A percentile compares a stretch with the other conserved stretches of the same genome.
Evolutionary conservation across 371 early-diverging fungal genomes (phyloP).

Genomic region (Nematocida ironsii): DNA sequence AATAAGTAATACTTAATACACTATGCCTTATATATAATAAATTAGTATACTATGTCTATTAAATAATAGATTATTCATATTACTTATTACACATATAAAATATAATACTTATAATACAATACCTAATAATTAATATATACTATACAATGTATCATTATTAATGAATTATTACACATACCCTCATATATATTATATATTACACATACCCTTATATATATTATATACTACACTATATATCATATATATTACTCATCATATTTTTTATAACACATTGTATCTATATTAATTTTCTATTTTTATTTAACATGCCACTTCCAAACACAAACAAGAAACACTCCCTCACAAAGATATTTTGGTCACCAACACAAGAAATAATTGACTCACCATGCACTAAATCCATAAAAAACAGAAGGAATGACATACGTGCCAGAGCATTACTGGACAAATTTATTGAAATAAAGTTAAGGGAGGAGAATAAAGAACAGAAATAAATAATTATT

Average conservation of each 20-base stretch:
- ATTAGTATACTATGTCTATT: no score
- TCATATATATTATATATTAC: no score
- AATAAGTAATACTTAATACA: no score
- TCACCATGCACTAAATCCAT: constrained; percentile 50
- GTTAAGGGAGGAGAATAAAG: constrained; percentile 31
- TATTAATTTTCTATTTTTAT: constrained; percentile 29
- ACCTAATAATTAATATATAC: no score
- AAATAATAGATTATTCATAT: no score
- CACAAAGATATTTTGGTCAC: constrained; percentile 29
- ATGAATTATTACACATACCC: no score
- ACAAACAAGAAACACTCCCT: background rate
- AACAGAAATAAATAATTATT: constrained; percentile 20
- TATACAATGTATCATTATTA: no score
- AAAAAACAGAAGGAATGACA: constrained; percentile 34
- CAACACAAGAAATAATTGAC: constrained; percentile 44
- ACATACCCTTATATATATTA: no score
- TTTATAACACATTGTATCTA: background rate
- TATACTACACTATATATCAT: background rate
- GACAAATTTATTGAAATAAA: constrained; percentile 54
- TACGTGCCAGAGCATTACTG: constrained; percentile 37
- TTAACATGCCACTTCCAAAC: background rate
- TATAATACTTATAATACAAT: no score
- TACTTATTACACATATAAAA: no score
- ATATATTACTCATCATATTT: background rate
- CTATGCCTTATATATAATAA: no score